These are phyloP conservation scores for Salix viminalis DNA, from an alignment of 345 rosid species.

Conservation along the genomic window DNA sequence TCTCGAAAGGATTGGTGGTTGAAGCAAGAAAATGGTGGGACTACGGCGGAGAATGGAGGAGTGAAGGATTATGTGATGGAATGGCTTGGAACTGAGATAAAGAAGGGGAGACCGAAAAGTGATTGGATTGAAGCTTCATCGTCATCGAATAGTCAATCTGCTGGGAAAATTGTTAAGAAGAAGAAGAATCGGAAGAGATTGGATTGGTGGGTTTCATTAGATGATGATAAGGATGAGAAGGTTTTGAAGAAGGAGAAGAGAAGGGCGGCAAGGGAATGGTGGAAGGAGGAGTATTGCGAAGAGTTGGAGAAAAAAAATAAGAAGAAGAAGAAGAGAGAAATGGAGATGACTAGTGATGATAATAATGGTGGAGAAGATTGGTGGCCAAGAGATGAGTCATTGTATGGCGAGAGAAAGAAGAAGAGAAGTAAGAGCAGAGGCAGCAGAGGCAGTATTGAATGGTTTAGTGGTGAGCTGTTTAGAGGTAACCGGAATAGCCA, in stretches of 20 bases:
- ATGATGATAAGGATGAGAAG: constrained; percentile 56
- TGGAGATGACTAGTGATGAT: constrained; percentile 31
- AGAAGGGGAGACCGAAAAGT: constrained; percentile 68
- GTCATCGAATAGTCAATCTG: constrained; percentile 19
- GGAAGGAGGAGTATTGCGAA: constrained; percentile 91
- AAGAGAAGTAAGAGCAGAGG: constrained; percentile 47
- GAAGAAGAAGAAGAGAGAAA: constrained; percentile 39
- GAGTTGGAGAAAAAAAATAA: constrained; percentile 64
- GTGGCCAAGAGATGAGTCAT: constrained; percentile 56
- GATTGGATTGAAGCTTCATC: constrained; percentile 58
- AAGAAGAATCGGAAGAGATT: constrained; percentile 51
- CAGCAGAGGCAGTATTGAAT: constrained; percentile 65
- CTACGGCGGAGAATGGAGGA: constrained; percentile 29
- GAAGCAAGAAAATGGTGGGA: constrained; percentile 41
- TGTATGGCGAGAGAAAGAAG: constrained; percentile 44
- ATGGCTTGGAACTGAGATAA: constrained; percentile 87
- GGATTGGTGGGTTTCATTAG: constrained; percentile 91
- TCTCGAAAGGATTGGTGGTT: constrained; percentile 73
- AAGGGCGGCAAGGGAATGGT: constrained; percentile 89
- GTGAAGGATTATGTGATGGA: constrained; percentile 86
- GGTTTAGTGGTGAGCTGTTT: constrained; percentile 80
- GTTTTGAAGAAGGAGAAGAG: constrained; percentile 52
- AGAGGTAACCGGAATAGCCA: constrained; percentile 48
- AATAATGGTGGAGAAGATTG: constrained; percentile 44
- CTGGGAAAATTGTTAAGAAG: constrained; percentile 38